A percentile compares a stretch with the other conserved stretches of the same genome.
Evolutionary conservation across 257 asterid species (phyloP).

Genomic region (Solanum okadae): DNA sequence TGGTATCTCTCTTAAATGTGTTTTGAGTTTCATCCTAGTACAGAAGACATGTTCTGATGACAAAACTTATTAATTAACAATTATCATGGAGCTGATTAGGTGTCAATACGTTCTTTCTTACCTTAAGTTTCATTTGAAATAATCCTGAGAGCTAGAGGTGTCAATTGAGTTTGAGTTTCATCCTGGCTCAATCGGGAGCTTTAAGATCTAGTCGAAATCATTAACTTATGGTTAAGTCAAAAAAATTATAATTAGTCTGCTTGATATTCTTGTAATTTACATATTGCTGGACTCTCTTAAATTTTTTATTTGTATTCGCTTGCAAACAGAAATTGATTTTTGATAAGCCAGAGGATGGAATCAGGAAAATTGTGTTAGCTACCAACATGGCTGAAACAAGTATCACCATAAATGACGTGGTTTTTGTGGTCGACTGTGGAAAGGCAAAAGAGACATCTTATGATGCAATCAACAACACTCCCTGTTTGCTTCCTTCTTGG

Average conservation of each 20-base stretch:
- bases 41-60: background rate
- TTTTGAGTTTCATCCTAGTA: background rate
- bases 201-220: background rate
- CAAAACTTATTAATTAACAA: background rate
- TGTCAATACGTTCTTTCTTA: background rate
- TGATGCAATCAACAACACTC: constrained; percentile 94
- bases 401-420: constrained; percentile 90
- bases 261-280: background rate
- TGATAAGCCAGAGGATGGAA: constrained; percentile 72
- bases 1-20: background rate
- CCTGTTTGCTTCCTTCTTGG: constrained; percentile 96
- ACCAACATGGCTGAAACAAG: constrained; percentile 98
- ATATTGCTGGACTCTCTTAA: background rate
- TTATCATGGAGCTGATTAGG: background rate
- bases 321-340: constrained; percentile 70
- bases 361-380: constrained; percentile 90
- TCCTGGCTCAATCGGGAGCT: background rate
- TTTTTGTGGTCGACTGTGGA: constrained; percentile 94
- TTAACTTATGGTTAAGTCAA: background rate
- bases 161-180: background rate
- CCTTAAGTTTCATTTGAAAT: background rate
- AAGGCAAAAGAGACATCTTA: constrained; percentile 96
- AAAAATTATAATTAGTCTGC: too few relatives aligned
- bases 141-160: background rate
- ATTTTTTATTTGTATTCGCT: background rate